These are phyloP conservation scores for Collariella sp. DNA, from an alignment of 495 filamentous ascomycete genomes.

Conservation along the genomic window DNA sequence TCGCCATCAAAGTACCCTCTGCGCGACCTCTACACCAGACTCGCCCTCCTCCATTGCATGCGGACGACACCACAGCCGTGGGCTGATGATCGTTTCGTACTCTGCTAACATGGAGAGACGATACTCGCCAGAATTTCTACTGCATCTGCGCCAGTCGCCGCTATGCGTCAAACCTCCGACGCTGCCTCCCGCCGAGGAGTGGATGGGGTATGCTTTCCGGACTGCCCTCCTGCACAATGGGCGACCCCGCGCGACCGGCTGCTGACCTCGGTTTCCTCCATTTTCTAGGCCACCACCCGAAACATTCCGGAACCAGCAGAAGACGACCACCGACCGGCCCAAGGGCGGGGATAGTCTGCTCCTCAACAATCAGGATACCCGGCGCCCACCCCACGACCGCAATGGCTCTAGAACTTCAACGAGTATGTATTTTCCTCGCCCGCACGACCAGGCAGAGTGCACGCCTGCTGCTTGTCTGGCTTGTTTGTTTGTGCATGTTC, in stretches of 20 bases:
- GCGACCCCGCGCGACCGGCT: background rate
- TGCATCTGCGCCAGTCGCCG: constrained; percentile 70
- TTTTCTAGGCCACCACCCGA: constrained; percentile 36
- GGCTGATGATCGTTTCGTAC: constrained; percentile 23
- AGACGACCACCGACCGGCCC: constrained; percentile 34
- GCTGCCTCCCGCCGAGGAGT: constrained; percentile 87
- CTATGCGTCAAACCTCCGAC: constrained; percentile 71
- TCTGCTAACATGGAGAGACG: constrained; percentile 40
- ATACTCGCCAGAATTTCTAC: constrained; percentile 75
- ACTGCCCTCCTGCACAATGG: background rate
- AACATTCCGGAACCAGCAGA: constrained; percentile 34
- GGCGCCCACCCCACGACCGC: constrained; percentile 54
- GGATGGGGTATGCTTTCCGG: constrained; percentile 75
- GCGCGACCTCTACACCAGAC: background rate
- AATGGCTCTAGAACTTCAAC: constrained; percentile 53
- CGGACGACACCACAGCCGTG: background rate
- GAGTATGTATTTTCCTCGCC: constrained; percentile 20
- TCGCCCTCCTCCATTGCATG: background rate
- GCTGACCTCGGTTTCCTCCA: constrained; percentile 1
- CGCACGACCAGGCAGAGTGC: background rate
- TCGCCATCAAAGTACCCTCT: background rate
- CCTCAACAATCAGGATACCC: constrained; percentile 41
- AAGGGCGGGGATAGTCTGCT: constrained; percentile 35
- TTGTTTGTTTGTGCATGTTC: background rate
- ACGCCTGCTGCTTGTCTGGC: background rate